Evolutionary conservation across 768 basidiomycete species (phyloP), one percentile per base, ranked within the genome.

Genomic region (Boletus fagicola): DNA sequence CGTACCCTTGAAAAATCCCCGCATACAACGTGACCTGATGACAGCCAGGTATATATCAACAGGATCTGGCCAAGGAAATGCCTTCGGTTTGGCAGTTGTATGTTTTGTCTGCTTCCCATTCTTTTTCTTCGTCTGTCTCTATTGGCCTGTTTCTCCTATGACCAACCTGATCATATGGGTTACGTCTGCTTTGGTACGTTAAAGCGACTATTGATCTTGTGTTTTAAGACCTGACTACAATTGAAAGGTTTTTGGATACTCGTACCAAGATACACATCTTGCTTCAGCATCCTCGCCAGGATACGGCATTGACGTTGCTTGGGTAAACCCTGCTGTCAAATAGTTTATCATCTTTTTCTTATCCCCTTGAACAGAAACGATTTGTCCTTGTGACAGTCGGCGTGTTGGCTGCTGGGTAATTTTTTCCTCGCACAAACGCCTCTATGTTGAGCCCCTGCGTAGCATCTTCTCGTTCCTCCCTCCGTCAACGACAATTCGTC

Each of bases 371-470:
- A 16, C 61, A 88, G 87, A 77, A 76, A 48, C 83, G 89, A 1
- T 88, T 90, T 54, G 75, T 88, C 3, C 77, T 89, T 9, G 92
- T 94, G 1, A 74, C 81, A 2, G 76, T 76, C 10, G 92, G 92
- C 0, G 90, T 94, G 18, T 74, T 81, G 5, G 86, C 87, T 15
- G 92, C 92, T 3, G 92, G 89, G 90, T 87, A 70, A 80, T 70
- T 11, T 42, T 38, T 4, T 3, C 3, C 16, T 46, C 11, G 0
- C 4, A 1, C 12, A 18, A n/a, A 48, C 1, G 4, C 12, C 43
- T 50, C 15, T 36, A 11, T 59, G 44, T 16, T 68, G 28, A 63
- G 35, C 12, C 1, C 12, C 56, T 31, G 54, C 31, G 1, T 62
- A 87, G 88, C 59, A 68, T 89, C n/a, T 79, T 85, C 62, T 91